Evolutionary conservation across 331 rosid genomes (phyloP), one percentile per base, ranked within the genome.

Genomic region (Rhamnella rubrinervis): DNA sequence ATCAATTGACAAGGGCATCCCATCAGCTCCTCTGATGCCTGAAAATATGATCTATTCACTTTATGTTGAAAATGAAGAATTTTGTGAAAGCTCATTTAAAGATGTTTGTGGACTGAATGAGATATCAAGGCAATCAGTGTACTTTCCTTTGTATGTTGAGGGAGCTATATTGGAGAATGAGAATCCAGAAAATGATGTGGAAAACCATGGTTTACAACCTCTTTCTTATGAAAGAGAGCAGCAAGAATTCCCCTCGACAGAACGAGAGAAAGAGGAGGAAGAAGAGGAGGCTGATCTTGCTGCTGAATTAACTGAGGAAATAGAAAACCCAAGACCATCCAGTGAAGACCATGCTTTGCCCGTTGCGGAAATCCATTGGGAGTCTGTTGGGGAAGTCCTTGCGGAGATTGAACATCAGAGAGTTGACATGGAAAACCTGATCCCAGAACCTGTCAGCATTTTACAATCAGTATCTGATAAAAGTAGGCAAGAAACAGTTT

Each of bases 1-100:
- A 71, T 6, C 51, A 17, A 60, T 23, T 66, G 76, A 58, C 76
- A 78, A 70, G 62, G 77, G 58, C 70, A 79, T 70, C 56, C 77
- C 78, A 37, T 73, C 81, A n/a, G 89, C 81, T 23, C 83, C 84
- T 51, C 68, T 55, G 7, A 40, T 78, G 66, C 75, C 70, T 28
- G 85, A 85, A 38, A 59, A 68, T 38, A 58, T 51, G 5, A 55
- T 72, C 59, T 71, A 50, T 72, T 17, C 77, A 10, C 20, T 75
- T 46, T 49, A 23, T 69, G 67, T 56, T 61, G 81, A 69, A 50
- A 68, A 21, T 59, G 57, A 82, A 63, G 75, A 75, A 64, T 56
- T 49, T 21, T 3, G 40, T 44, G 82, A 68, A 35, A 65, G 61
- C 59, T 78, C 49, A 7, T 73, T 65, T 44, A 53, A 71, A 65